Conservation (phyloP, 768 basidiomycete species). For the Mycena belliarum region DNA sequence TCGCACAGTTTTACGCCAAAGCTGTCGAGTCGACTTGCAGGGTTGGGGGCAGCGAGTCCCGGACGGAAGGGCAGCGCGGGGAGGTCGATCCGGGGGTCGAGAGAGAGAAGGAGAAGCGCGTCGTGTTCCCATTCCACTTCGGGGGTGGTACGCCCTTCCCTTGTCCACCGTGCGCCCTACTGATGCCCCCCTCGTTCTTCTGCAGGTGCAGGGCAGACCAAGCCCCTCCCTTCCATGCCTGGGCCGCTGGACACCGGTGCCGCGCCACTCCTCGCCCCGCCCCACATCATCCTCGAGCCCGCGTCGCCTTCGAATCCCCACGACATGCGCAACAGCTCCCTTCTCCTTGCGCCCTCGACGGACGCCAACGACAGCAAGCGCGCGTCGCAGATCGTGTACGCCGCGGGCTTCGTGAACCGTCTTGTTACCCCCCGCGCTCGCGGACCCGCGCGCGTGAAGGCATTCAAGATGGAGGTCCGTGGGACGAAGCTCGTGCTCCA, state of each 20-base stretch:
- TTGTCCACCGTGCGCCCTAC: not conserved
- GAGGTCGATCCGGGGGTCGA: conserved; percentile 39
- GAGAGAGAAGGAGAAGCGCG: conserved; percentile 21
- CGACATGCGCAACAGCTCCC: conserved; percentile 33
- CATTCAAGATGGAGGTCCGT: conserved; percentile 80
- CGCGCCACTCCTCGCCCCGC: conserved; percentile 10
- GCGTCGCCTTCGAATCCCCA: conserved; percentile 2
- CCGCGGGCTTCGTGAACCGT: conserved; percentile 76
- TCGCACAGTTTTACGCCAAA: conserved; percentile 75
- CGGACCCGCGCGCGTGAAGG: conserved; percentile 71
- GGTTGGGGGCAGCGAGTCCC: conserved; percentile 39
- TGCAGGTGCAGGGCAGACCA: not conserved
- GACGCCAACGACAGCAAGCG: conserved; percentile 45
- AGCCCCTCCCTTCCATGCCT: not conserved
- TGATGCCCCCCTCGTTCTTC: too few relatives aligned
- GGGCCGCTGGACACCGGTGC: not conserved
- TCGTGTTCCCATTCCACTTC: conserved; percentile 6
- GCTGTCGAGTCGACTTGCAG: conserved; percentile 65
- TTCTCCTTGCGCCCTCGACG: conserved; percentile 32
- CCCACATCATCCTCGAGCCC: conserved; percentile 19
- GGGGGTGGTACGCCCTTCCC: conserved; percentile 3
- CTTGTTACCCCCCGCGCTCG: conserved; percentile 47
- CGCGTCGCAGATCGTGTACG: conserved; percentile 77
- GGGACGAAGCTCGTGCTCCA: conserved; percentile 87
- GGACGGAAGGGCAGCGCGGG: conserved; percentile 52